A percentile compares a stretch with the other conserved stretches of the same genome.
Conservation (phyloP, 208 protist genomes). For the Trypanosomatidae sp. region DNA sequence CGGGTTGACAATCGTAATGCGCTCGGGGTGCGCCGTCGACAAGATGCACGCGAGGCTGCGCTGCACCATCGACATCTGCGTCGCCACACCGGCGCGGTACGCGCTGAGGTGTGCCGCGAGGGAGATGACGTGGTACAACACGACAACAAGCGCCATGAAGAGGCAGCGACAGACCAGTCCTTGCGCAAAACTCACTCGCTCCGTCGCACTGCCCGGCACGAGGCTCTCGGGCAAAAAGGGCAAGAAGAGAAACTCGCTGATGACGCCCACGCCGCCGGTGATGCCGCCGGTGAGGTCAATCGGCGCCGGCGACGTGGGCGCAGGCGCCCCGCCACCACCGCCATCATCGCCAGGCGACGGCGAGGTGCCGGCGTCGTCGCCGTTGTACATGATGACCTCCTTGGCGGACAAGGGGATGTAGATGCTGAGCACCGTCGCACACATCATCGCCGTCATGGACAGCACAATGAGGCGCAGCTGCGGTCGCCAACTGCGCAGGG, state of each 20-base stretch:
- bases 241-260: not conserved
- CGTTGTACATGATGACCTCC: conserved; percentile 27
- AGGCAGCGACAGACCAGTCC: conserved; percentile 24
- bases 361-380: not conserved
- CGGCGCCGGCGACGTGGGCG: not conserved
- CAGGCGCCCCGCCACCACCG: not conserved
- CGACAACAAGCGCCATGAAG: conserved; percentile 15
- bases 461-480: conserved; percentile 16
- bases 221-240: conserved; percentile 5
- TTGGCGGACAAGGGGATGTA: conserved; percentile 23
- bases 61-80: conserved; percentile 19
- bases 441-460: conserved; percentile 18
- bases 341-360: too few relatives aligned
- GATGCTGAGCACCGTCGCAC: conserved; percentile 22
- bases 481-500: conserved; percentile 16
- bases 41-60: conserved; percentile 21
- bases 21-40: conserved; percentile 17
- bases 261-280: not conserved
- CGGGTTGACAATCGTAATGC: conserved; percentile 29
- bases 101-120: conserved; percentile 30
- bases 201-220: not conserved
- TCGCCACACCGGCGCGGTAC: conserved; percentile 18
- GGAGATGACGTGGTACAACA: conserved; percentile 30
- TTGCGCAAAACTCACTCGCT: not conserved
- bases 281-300: not conserved